Conservation (phyloP, 805 yeast genomes). For the Wickerhamiella parazyma region DNA sequence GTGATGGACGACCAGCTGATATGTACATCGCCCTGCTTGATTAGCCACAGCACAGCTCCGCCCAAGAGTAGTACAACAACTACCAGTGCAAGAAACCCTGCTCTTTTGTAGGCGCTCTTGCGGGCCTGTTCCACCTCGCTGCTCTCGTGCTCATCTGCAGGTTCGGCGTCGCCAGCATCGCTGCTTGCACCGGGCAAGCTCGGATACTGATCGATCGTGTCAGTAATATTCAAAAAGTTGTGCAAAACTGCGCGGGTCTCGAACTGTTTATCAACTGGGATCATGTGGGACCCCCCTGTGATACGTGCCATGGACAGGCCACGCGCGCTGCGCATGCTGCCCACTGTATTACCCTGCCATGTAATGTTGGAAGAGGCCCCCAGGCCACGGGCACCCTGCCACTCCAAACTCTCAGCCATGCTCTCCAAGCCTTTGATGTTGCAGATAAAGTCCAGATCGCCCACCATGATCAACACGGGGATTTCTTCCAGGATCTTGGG, state of each 20-base stretch:
- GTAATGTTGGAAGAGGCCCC: conserved; percentile 19
- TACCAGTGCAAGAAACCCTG: conserved; percentile 28
- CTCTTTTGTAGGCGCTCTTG: conserved; percentile 26
- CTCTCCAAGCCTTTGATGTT: conserved; percentile 64
- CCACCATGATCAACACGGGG: conserved; percentile 66
- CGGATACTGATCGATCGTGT: not conserved
- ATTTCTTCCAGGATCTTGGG: conserved; percentile 46
- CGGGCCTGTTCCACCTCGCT: conserved; percentile 24
- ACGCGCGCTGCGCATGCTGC: conserved; percentile 40
- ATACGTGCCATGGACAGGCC: conserved; percentile 67
- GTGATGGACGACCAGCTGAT: conserved; percentile 9
- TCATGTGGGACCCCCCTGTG: conserved; percentile 81
- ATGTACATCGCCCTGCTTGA: conserved; percentile 13
- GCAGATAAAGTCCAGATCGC: conserved; percentile 81
- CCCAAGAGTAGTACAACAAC: conserved; percentile 22
- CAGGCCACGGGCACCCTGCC: conserved; percentile 42
- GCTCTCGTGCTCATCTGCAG: conserved; percentile 16
- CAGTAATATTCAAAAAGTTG: conserved; percentile 22
- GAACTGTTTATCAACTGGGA: conserved; percentile 67
- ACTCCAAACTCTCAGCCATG: conserved; percentile 44
- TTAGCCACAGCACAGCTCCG: conserved; percentile 16
- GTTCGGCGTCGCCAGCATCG: not conserved
- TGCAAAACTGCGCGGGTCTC: conserved; percentile 61
- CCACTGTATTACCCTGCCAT: conserved; percentile 30
- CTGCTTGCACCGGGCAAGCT: not conserved